Evolutionary conservation across 164 flowering plant species (phyloP).

Genomic region (Vitis riparia): DNA sequence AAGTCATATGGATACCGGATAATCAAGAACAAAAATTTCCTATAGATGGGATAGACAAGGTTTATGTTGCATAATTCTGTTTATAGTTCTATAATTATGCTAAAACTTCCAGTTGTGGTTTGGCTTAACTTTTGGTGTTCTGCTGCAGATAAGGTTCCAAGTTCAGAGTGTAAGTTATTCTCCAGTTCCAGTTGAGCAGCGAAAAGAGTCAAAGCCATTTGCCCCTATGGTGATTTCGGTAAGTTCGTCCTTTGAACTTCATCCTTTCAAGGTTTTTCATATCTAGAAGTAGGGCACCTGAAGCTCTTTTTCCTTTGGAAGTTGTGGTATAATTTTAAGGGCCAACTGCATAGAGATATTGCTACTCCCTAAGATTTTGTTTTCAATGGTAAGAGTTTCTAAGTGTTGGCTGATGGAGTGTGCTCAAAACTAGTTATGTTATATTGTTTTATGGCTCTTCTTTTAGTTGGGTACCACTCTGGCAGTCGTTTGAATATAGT

Average conservation of each 20-base stretch:
- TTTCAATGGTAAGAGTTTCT: too few relatives aligned
- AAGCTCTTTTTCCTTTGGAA: too few relatives aligned
- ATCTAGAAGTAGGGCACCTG: too few relatives aligned
- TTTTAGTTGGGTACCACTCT: too few relatives aligned
- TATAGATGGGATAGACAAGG: conserved; percentile 62
- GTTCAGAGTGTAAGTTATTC: conserved; percentile 66
- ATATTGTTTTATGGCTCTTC: too few relatives aligned
- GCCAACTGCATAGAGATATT: too few relatives aligned
- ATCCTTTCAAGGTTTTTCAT: too few relatives aligned
- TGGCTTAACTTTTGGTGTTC: not conserved
- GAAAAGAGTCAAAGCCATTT: conserved; percentile 68
- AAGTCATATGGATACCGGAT: conserved; percentile 58
- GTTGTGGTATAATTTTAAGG: too few relatives aligned
- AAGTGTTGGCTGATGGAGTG: too few relatives aligned
- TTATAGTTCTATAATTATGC: not conserved
- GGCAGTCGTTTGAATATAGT: too few relatives aligned
- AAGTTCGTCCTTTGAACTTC: conserved; percentile 26
- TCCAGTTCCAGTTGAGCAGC: conserved; percentile 65
- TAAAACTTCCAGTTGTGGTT: not conserved
- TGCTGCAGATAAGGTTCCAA: conserved; percentile 70
- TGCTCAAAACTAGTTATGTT: too few relatives aligned
- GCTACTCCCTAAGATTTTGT: too few relatives aligned
- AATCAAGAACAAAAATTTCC: conserved; percentile 27
- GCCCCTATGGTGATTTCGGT: conserved; percentile 90
- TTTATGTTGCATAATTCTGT: conserved; percentile 12